Evolutionary conservation across 192 early-diverging fungal genomes (phyloP).

Genomic region (Entophlyctis luteolus): DNA sequence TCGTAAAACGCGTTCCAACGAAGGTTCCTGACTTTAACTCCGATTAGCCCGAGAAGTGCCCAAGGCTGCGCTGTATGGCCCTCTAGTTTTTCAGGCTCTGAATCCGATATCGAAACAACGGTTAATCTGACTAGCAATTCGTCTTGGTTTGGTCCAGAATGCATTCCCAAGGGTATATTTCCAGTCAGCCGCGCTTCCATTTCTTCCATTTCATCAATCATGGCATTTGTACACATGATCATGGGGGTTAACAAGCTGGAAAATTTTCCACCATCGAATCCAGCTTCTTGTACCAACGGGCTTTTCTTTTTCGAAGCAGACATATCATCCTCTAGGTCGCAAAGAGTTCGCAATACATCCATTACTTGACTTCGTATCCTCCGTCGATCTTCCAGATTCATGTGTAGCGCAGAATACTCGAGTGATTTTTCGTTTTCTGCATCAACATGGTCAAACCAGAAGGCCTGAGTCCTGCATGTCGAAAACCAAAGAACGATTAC

Average conservation of each 20-base stretch:
- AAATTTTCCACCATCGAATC: not conserved
- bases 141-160: not conserved
- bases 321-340: not conserved
- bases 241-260: not conserved
- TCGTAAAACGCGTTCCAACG: not conserved
- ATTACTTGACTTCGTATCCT: not conserved
- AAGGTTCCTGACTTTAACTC: not conserved
- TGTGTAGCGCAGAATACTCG: not conserved
- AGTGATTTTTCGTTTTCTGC: not conserved
- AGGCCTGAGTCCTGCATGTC: not conserved
- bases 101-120: slow-evolving; percentile 7
- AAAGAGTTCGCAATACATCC: slow-evolving; percentile 11
- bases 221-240: not conserved
- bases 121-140: not conserved
- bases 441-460: not conserved
- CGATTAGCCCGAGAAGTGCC: not conserved
- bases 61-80: not conserved
- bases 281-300: not conserved
- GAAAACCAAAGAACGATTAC: slow-evolving; percentile 10
- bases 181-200: not conserved
- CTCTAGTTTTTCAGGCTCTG: not conserved
- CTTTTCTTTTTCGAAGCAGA: no score
- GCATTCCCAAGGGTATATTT: not conserved
- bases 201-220: slow-evolving; percentile 8
- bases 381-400: not conserved